A percentile compares a stretch with the other conserved stretches of the same genome.
phyloP scores from a whole-genome alignment of 2,329 filamentous ascomycete species.

The Xylaria polymorpha region DNA sequence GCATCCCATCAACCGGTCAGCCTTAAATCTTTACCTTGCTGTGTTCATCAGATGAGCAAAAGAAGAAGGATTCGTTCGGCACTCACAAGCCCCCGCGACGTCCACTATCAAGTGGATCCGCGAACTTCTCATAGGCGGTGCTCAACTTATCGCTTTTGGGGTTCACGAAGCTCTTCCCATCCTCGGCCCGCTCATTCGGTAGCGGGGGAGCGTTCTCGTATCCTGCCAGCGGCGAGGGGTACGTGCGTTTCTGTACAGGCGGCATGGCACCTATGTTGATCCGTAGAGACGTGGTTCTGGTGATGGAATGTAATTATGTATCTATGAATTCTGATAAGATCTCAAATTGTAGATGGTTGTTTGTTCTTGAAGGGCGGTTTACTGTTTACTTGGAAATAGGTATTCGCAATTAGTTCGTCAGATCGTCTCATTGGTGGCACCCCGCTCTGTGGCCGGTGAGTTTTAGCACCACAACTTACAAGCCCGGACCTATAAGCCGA shows the following conservation, averaged over 20 bases:
- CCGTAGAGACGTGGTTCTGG: not conserved
- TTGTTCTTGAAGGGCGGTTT: not conserved
- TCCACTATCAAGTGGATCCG: constrained; percentile 73
- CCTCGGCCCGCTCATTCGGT: constrained; percentile 68
- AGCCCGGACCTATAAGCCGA: not conserved
- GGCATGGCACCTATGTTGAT: constrained; percentile 21
- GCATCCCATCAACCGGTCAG: not conserved
- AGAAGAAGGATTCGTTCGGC: not conserved
- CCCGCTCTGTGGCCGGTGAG: constrained; percentile 13
- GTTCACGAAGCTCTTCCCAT: constrained; percentile 84
- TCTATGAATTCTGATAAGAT: not conserved
- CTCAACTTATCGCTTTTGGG: constrained; percentile 67
- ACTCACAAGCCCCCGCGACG: constrained; percentile 76
- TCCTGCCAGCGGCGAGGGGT: constrained; percentile 67
- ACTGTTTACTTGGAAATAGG: not conserved
- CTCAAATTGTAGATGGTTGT: not conserved
- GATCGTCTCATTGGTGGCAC: constrained; percentile 19
- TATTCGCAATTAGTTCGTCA: constrained; percentile 25
- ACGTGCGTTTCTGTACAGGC: constrained; percentile 49
- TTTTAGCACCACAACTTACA: not conserved
- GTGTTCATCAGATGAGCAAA: not conserved
- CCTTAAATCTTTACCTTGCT: not conserved
- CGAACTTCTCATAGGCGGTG: constrained; percentile 76
- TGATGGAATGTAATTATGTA: not conserved
- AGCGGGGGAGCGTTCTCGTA: constrained; percentile 68